Evolutionary conservation across 2,329 filamentous ascomycete genomes (phyloP).

Genomic region (Trichoderma koningiopsis): DNA sequence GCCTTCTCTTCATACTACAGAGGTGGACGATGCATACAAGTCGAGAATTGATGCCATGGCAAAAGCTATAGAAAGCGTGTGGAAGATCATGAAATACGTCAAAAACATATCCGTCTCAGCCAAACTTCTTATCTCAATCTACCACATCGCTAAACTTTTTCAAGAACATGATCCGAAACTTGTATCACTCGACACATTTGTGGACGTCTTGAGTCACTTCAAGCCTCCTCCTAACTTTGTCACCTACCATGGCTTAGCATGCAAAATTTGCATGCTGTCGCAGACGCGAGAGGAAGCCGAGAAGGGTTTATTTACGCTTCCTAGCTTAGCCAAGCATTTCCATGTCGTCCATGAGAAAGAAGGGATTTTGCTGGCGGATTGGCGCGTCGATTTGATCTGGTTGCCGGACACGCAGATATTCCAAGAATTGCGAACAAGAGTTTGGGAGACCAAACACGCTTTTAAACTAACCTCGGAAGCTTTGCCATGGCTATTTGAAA

Average conservation of each 20-base stretch:
- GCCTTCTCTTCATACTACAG: background rate
- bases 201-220: slow-evolving; percentile 58
- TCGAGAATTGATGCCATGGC: slow-evolving; percentile 56
- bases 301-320: slow-evolving; percentile 55
- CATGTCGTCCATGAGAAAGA: slow-evolving; percentile 46
- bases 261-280: slow-evolving; percentile 53
- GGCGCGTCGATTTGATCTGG: slow-evolving; percentile 51
- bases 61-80: slow-evolving; percentile 60
- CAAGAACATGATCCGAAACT: slow-evolving; percentile 58
- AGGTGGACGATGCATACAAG: slow-evolving; percentile 39
- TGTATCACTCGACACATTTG: slow-evolving; percentile 60
- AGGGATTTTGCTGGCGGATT: slow-evolving; percentile 39
- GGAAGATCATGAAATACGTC: slow-evolving; percentile 61
- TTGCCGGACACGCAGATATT: slow-evolving; percentile 42
- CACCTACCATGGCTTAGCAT: slow-evolving; percentile 53
- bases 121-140: slow-evolving; percentile 64
- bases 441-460: slow-evolving; percentile 39
- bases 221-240: slow-evolving; percentile 60
- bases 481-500: slow-evolving; percentile 41
- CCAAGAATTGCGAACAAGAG: slow-evolving; percentile 33
- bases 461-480: slow-evolving; percentile 43
- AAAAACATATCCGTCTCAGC: slow-evolving; percentile 64
- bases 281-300: slow-evolving; percentile 39
- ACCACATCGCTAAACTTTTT: slow-evolving; percentile 63
- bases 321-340: slow-evolving; percentile 62